Percentiles rank a stretch among this genome's conserved stretches.
Conservation (phyloP, 768 basidiomycete genomes). For the Termitomyces sp. region DNA sequence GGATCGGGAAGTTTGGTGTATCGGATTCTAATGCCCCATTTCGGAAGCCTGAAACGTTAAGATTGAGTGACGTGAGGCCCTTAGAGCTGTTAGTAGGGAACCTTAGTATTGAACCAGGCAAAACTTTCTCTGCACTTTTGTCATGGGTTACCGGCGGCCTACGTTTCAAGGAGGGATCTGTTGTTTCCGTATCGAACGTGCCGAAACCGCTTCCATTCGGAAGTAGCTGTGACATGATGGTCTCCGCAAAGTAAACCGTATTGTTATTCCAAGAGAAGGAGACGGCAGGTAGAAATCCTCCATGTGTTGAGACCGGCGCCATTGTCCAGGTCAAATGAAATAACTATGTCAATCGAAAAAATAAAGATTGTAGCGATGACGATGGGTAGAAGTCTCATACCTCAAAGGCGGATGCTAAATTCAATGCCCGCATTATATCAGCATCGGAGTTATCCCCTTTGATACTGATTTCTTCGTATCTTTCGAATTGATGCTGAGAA, state of each 20-base stretch:
- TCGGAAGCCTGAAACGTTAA: slow-evolving; percentile 23
- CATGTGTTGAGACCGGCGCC: slow-evolving; percentile 28
- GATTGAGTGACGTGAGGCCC: background rate
- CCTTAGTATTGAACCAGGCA: slow-evolving; percentile 24
- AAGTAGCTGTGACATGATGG: slow-evolving; percentile 25
- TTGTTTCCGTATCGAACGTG: slow-evolving; percentile 23
- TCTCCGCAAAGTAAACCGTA: slow-evolving; percentile 32
- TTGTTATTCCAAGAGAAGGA: slow-evolving; percentile 26
- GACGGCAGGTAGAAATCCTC: slow-evolving; percentile 26
- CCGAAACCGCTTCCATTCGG: slow-evolving; percentile 31
- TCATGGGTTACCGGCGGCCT: background rate
- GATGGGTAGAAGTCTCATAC: slow-evolving; percentile 8
- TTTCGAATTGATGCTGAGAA: slow-evolving; percentile 25
- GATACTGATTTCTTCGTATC: slow-evolving; percentile 30
- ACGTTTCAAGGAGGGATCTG: slow-evolving; percentile 14
- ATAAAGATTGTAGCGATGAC: background rate
- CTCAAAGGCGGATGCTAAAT: slow-evolving; percentile 22
- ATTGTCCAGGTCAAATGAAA: slow-evolving; percentile 33
- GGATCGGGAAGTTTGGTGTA: slow-evolving; percentile 27
- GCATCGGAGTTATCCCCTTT: slow-evolving; percentile 26
- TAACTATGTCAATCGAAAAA: slow-evolving; percentile 19
- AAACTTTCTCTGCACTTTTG: slow-evolving; percentile 9
- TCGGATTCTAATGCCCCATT: slow-evolving; percentile 34
- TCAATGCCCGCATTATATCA: slow-evolving; percentile 25
- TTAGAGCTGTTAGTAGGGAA: slow-evolving; percentile 1